Percentiles rank a stretch among this genome's conserved stretches.
phyloP scores from a whole-genome alignment of 345 rosid species.

The Gynandropsis gynandra region DNA sequence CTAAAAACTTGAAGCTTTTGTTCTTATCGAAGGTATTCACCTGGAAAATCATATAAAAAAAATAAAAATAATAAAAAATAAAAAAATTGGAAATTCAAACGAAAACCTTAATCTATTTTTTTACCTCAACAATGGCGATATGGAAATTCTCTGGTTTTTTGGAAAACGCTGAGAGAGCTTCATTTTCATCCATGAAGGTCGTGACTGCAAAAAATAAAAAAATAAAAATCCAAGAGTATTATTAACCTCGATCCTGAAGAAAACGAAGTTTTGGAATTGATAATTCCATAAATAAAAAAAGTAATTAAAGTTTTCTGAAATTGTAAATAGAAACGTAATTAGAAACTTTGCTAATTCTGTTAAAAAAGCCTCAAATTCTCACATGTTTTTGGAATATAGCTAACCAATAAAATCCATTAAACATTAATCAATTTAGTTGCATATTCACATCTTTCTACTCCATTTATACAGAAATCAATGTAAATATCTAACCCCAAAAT shows the following conservation, averaged over 20 bases:
- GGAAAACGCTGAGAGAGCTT: conserved; percentile 60
- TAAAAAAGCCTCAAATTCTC: too few species aligned
- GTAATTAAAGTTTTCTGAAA: too few species aligned
- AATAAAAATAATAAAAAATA: too few species aligned
- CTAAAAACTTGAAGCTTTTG: conserved; percentile 69
- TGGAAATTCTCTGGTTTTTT: conserved; percentile 65
- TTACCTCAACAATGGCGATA: conserved; percentile 83
- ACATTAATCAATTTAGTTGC: neutral
- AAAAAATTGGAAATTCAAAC: conserved; percentile 16
- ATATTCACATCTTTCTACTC: too few species aligned
- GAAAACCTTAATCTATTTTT: neutral
- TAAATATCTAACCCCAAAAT: neutral
- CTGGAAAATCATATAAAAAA: conserved; percentile 27
- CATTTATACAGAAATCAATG: neutral
- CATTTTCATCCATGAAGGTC: conserved; percentile 57
- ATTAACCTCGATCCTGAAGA: conserved; percentile 1
- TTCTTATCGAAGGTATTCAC: conserved; percentile 35
- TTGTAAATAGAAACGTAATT: too few species aligned
- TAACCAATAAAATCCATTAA: too few species aligned
- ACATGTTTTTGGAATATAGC: too few species aligned
- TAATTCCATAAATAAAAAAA: neutral
- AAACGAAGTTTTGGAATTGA: conserved; percentile 1
- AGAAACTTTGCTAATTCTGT: too few species aligned
- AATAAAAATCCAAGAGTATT: conserved; percentile 5
- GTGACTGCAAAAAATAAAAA: conserved; percentile 46